Base-by-base conservation (phyloP, 768 basidiomycete species). In the Kwoniella heveanensis region DNA sequence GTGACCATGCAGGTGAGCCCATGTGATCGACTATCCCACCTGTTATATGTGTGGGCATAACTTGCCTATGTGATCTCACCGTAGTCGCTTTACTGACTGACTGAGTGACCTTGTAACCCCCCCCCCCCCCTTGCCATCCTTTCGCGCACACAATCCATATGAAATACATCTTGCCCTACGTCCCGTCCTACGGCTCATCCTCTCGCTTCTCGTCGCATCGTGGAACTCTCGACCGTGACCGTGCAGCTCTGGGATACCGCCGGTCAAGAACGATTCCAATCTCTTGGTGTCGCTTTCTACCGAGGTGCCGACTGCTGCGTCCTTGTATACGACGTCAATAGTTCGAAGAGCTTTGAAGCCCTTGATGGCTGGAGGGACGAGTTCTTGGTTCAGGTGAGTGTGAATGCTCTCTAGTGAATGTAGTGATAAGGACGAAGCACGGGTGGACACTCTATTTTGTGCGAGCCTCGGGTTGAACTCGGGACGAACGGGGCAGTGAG, bases 351-450 rank as follows among this genome's bases (percentile, higher is more conserved):
- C 12, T 99, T 99, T 71, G 96, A 99, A 82, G 94, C 95, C 26
- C 85, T 99, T 52, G 96, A 98, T 82, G 94, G 92, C 78, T 99
- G 96, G 96, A 86, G 96, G 65, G 96, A 99, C 81, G 96, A 99
- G 81, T 99, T 99, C 82, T 86, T 99, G 72, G 96, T 99, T 73
- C 82, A 82, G 77, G 81, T 81, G 29, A 58, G 81, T 71, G 15
- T 17, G 15, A 17, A 19, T 19, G n/a, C 8, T 19, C 15, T 44
- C 8, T 44, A 36, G n/a, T n/a, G n/a, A n/a, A n/a, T 36, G 32
- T 36, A 36, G 6, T 13, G 32, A 36, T n/a, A n/a, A n/a, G n/a
- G n/a, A n/a, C n/a, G n/a, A n/a, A n/a, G n/a, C n/a, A n/a, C n/a
- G n/a, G n/a, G n/a, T n/a, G n/a, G n/a, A n/a, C n/a, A n/a, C n/a